Percentiles rank a stretch among this genome's conserved stretches.
Evolutionary conservation across 805 yeast species (phyloP).

Genomic region (Millerago galiae): DNA sequence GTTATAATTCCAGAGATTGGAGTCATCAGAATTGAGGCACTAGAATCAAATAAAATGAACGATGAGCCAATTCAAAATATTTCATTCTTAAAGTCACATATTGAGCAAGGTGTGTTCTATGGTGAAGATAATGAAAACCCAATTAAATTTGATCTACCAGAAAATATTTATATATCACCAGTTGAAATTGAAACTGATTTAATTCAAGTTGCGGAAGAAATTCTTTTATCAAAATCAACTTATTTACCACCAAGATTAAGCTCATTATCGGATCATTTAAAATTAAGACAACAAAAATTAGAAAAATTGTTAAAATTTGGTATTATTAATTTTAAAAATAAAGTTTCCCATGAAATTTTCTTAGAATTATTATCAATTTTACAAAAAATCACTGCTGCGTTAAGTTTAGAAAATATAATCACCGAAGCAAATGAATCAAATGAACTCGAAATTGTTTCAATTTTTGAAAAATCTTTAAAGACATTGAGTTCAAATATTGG

Average conservation of each 20-base stretch:
- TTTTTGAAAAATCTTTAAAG: constrained; percentile 7
- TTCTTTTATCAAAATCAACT: constrained; percentile 47
- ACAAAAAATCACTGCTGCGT: constrained; percentile 44
- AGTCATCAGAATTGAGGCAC: constrained; percentile 51
- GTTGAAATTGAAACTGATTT: constrained; percentile 48
- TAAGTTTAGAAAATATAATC: constrained; percentile 8
- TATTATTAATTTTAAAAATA: constrained; percentile 36
- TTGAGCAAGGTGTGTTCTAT: constrained; percentile 80
- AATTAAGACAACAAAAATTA: constrained; percentile 39
- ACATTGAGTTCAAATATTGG: constrained; percentile 11
- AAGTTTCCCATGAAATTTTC: constrained; percentile 29
- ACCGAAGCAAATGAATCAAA: constrained; percentile 1
- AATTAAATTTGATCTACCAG: constrained; percentile 40
- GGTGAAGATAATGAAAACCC: constrained; percentile 38
- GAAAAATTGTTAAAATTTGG: constrained; percentile 40
- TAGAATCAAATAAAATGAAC: constrained; percentile 15
- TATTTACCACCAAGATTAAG: constrained; percentile 51
- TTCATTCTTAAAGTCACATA: constrained; percentile 55
- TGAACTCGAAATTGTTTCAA: neutral
- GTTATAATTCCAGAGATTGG: constrained; percentile 52
- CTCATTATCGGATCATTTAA: constrained; percentile 45
- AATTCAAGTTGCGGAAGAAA: constrained; percentile 43
- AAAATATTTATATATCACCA: constrained; percentile 37
- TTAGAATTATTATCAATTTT: constrained; percentile 32
- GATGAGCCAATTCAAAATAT: constrained; percentile 16